Conservation (phyloP, 441 rosid genomes). For the Pelargonium cotyledonis region DNA sequence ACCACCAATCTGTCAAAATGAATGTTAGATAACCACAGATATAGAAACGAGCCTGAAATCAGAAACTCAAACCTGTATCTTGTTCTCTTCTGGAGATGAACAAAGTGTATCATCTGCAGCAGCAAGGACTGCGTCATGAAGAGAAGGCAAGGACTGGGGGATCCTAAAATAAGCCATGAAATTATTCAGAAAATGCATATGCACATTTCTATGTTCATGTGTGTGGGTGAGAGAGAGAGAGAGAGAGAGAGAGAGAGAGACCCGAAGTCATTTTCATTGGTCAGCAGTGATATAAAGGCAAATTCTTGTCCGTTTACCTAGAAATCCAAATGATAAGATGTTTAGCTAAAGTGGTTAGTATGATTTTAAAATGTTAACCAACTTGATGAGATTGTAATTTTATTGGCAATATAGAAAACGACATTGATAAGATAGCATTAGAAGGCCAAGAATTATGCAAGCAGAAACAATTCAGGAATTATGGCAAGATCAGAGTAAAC, state of each 20-base stretch:
- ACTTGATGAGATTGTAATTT: background rate
- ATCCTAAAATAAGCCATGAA: slow-evolving; percentile 31
- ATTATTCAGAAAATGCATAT: slow-evolving; percentile 8
- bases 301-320: slow-evolving; percentile 75
- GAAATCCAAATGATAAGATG: slow-evolving; percentile 17
- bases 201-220: background rate
- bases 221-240: slow-evolving; percentile 20
- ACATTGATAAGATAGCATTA: background rate
- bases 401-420: background rate
- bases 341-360: slow-evolving; percentile 9
- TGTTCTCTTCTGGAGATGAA: slow-evolving; percentile 38
- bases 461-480: background rate
- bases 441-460: background rate
- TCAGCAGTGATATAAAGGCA: slow-evolving; percentile 51
- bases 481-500: background rate
- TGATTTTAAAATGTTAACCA: background rate
- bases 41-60: slow-evolving; percentile 16
- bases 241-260: no score
- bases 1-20: slow-evolving; percentile 41
- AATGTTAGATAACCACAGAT: slow-evolving; percentile 21
- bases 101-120: slow-evolving; percentile 47
- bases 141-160: slow-evolving; percentile 55
- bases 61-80: slow-evolving; percentile 42
- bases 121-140: slow-evolving; percentile 65
- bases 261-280: slow-evolving; percentile 60